Base-by-base conservation (phyloP, 768 basidiomycete genomes). In the Tephrocybe sp. region DNA sequence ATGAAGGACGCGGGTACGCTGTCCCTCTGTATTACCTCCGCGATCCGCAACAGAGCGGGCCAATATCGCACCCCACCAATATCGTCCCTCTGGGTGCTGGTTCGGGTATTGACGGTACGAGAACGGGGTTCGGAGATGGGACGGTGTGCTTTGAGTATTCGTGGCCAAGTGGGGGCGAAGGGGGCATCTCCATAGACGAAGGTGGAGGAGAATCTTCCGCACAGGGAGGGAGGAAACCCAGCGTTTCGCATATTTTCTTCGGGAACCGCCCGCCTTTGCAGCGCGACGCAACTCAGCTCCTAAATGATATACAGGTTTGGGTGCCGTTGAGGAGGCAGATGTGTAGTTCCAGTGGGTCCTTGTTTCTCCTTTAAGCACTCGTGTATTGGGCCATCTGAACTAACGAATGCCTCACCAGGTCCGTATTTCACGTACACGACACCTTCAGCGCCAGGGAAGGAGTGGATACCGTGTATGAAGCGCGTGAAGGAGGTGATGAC, bases 161-260 rank as follows among this genome's bases (percentile, higher is more conserved):
- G 51, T 67, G 32, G 48, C 40, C 3, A 42, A 40, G n/a, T 40
- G 51, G 3, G 14, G 12, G 1, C 4, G 14, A 17, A 9, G 31
- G 6, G 14, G 7, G 34, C 9, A n/a, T n/a, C n/a, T n/a, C n/a
- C n/a, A n/a, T n/a, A n/a, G n/a, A n/a, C n/a, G n/a, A n/a, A n/a
- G n/a, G n/a, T n/a, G n/a, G n/a, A n/a, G n/a, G n/a, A n/a, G n/a
- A n/a, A n/a, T n/a, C n/a, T n/a, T n/a, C n/a, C n/a, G n/a, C n/a
- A n/a, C n/a, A n/a, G n/a, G n/a, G n/a, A n/a, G 41, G 30, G 3
- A 39, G 45, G 14, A 48, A 45, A 12, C 62, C 63, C 2, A 61
- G 40, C 14, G 63, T 73, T 13, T 66, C 68, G 19, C 79, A 82
- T 49, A 52, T 82, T 38, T 82, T 79, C 54, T 77, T 76, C 0